Evolutionary conservation across 495 filamentous ascomycete genomes (phyloP).

Genomic region (Hypomontagnella monticulosa): DNA sequence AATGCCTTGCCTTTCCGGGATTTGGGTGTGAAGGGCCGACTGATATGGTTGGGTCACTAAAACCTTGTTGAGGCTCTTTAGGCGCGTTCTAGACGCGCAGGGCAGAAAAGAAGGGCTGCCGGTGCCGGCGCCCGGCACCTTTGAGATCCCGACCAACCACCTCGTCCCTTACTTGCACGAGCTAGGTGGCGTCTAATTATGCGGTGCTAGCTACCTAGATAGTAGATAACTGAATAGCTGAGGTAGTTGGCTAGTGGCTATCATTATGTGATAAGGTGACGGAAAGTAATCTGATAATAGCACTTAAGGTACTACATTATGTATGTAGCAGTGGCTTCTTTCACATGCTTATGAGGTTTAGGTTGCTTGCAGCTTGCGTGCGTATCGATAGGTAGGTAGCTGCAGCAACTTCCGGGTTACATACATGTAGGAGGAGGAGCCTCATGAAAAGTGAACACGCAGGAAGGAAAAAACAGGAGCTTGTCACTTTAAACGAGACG

Average conservation of each 20-base stretch:
- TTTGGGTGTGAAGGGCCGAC: slow-evolving; percentile 36
- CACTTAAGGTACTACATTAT: no score
- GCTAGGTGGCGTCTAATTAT: background rate
- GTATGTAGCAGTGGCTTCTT: no score
- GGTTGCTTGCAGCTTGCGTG: no score
- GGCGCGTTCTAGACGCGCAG: slow-evolving; percentile 36
- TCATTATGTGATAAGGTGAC: slow-evolving; percentile 11
- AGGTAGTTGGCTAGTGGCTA: slow-evolving; percentile 4
- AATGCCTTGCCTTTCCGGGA: slow-evolving; percentile 4
- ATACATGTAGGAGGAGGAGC: no score
- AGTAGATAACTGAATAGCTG: background rate
- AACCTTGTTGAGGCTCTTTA: slow-evolving; percentile 43
- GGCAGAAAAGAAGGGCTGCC: background rate
- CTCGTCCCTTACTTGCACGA: slow-evolving; percentile 3
- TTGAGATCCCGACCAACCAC: slow-evolving; percentile 16
- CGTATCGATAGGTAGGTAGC: no score
- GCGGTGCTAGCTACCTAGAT: background rate
- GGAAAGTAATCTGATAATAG: background rate
- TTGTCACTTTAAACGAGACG: slow-evolving; percentile 3
- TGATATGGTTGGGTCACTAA: slow-evolving; percentile 21
- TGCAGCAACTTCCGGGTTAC: no score
- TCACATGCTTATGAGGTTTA: no score
- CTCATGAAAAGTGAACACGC: no score
- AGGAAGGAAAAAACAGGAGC: no score
- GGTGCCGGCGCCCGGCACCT: slow-evolving; percentile 16